Evolutionary conservation across 2,329 filamentous ascomycete genomes (phyloP).

Genomic region (Daldinia sp.): DNA sequence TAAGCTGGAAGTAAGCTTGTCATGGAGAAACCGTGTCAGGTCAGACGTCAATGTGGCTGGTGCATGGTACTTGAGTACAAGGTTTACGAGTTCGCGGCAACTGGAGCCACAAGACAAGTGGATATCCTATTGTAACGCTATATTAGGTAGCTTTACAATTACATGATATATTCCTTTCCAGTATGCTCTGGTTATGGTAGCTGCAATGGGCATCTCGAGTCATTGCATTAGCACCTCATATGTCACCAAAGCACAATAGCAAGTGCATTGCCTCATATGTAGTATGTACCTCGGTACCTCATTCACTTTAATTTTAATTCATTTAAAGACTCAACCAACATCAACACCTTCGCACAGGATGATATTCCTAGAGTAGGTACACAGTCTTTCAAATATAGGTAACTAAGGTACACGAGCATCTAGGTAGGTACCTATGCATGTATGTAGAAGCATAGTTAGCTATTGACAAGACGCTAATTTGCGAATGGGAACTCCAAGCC

Average conservation of each 20-base stretch:
- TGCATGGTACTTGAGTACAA: slow-evolving; percentile 9
- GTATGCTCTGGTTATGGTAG: too few species aligned
- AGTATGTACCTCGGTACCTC: not conserved
- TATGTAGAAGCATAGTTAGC: not conserved
- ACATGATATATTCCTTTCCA: too few species aligned
- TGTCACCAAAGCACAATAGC: too few species aligned
- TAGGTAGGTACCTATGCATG: not conserved
- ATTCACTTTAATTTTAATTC: not conserved
- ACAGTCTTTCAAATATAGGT: not conserved
- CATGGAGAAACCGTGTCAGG: slow-evolving; percentile 41
- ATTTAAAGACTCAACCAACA: not conserved
- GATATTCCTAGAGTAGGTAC: not conserved
- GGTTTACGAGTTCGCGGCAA: too few species aligned
- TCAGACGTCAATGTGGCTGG: slow-evolving; percentile 34
- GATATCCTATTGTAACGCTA: too few species aligned
- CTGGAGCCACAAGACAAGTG: too few species aligned
- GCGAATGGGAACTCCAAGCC: not conserved
- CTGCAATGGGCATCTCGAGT: too few species aligned
- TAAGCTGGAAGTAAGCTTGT: slow-evolving; percentile 26
- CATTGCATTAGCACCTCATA: too few species aligned
- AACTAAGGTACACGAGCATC: too few species aligned
- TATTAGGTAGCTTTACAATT: too few species aligned
- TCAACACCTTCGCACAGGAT: not conserved
- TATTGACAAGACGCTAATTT: not conserved
- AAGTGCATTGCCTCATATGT: not conserved